Evolutionary conservation across 75 land plant species (phyloP).

Genomic region (Ceratopteris richardii): DNA sequence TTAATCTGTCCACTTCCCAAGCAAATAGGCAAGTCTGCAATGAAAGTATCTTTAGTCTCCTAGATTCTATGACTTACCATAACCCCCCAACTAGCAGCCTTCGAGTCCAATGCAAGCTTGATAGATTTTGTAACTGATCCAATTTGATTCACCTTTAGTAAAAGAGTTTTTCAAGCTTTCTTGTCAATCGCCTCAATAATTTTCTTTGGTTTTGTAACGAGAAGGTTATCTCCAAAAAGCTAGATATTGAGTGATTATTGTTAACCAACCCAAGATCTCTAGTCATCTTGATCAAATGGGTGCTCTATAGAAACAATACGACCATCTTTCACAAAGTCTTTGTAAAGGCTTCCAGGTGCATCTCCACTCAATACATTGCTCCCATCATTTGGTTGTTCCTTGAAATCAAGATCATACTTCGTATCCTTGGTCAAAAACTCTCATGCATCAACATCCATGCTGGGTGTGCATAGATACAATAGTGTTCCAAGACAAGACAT

Average conservation of each 20-base stretch:
- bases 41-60: conserved; percentile 95
- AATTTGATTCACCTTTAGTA: conserved; percentile 78
- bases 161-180: conserved; percentile 84
- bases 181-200: conserved; percentile 73
- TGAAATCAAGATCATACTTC: conserved; percentile 80
- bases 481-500: too few species aligned
- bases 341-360: conserved; percentile 69
- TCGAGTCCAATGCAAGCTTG: conserved; percentile 83
- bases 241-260: conserved; percentile 60
- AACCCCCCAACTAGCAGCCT: conserved; percentile 98
- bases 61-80: conserved; percentile 98
- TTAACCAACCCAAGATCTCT: conserved; percentile 77
- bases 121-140: conserved; percentile 91
- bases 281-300: conserved; percentile 97
- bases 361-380: conserved; percentile 49
- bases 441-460: conserved; percentile 99
- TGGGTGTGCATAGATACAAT: too few species aligned
- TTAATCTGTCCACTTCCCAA: conserved; percentile 98
- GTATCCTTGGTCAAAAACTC: conserved; percentile 81
- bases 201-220: conserved; percentile 90
- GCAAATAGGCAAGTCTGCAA: conserved; percentile 93
- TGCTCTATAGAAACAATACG: conserved; percentile 97
- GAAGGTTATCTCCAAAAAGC: conserved; percentile 88
- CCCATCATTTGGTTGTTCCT: conserved; percentile 84
- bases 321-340: conserved; percentile 72